These are phyloP conservation scores for Arabidopsis suecica DNA, from an alignment of 345 rosid genomes.

Conservation along the genomic window DNA sequence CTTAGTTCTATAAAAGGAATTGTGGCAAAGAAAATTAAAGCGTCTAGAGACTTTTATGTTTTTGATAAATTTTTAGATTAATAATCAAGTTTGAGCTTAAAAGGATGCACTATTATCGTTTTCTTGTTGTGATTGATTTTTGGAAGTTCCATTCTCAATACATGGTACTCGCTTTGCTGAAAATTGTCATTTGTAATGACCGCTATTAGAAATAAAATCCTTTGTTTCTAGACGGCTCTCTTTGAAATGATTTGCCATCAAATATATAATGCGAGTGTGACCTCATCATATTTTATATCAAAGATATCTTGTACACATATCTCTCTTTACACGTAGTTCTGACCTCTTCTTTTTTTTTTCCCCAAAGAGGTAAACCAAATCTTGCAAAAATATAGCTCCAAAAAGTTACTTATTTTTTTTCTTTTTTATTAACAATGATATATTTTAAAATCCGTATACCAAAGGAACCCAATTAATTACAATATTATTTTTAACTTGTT, in stretches of 20 bases:
- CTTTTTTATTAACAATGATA: not conserved
- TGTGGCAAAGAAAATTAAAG: not conserved
- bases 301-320: constrained; percentile 1
- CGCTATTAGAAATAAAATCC: not conserved
- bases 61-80: not conserved
- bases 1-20: not conserved
- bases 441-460: constrained; percentile 17
- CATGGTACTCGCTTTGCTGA: not conserved
- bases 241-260: constrained; percentile 15
- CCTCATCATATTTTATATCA: not conserved
- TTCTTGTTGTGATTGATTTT: not conserved
- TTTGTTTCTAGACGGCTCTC: not conserved
- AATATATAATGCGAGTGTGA: constrained; percentile 11
- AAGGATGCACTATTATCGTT: not conserved
- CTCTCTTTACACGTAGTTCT: not conserved
- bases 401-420: not conserved
- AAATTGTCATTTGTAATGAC: not conserved
- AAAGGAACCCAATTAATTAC: constrained; percentile 10
- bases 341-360: not conserved
- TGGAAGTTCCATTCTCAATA: not conserved
- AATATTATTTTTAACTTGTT: constrained; percentile 34
- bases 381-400: constrained; percentile 3
- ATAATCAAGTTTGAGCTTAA: not conserved
- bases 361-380: constrained; percentile 23
- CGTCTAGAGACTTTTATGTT: not conserved